Evolutionary conservation across 495 filamentous ascomycete species (phyloP).

Genomic region (Entonaema liquescens): DNA sequence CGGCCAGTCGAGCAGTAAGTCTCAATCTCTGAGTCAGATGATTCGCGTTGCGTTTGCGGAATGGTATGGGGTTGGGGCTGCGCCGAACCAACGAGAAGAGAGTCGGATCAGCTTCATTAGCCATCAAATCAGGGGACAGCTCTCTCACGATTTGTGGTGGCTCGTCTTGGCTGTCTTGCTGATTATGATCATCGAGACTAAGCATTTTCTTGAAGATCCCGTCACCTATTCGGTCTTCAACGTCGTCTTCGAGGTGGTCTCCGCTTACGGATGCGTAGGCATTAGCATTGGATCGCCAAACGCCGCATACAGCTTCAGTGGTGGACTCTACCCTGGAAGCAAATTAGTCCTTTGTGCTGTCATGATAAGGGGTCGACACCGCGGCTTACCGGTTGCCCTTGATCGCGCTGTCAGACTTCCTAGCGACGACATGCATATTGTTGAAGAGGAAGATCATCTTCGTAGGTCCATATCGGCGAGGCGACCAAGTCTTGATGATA

Average conservation of each 20-base stretch:
- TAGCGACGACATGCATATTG: constrained; percentile 60
- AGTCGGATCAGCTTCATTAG: constrained; percentile 58
- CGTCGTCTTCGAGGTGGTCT: constrained; percentile 84
- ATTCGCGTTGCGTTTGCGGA: constrained; percentile 45
- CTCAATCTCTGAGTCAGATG: constrained; percentile 38
- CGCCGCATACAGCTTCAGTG: constrained; percentile 74
- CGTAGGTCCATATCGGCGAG: constrained; percentile 50
- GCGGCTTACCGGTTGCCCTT: constrained; percentile 82
- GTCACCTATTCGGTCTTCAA: constrained; percentile 82
- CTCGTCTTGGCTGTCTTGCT: constrained; percentile 76
- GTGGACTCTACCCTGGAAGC: constrained; percentile 73
- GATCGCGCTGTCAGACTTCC: constrained; percentile 81
- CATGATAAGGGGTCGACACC: constrained; percentile 80
- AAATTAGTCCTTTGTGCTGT: constrained; percentile 82
- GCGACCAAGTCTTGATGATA: constrained; percentile 36
- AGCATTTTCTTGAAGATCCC: constrained; percentile 71
- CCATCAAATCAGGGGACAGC: constrained; percentile 80
- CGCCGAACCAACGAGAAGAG: constrained; percentile 36
- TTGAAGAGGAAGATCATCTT: constrained; percentile 56
- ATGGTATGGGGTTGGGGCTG: constrained; percentile 52
- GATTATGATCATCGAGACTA: constrained; percentile 77
- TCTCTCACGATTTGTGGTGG: constrained; percentile 90
- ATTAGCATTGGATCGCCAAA: constrained; percentile 76
- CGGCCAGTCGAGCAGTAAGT: constrained; percentile 36
- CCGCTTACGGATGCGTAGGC: constrained; percentile 86